Evolutionary conservation across 768 basidiomycete genomes (phyloP), one percentile per base, ranked within the genome.

Genomic region (Ramaria sp.): DNA sequence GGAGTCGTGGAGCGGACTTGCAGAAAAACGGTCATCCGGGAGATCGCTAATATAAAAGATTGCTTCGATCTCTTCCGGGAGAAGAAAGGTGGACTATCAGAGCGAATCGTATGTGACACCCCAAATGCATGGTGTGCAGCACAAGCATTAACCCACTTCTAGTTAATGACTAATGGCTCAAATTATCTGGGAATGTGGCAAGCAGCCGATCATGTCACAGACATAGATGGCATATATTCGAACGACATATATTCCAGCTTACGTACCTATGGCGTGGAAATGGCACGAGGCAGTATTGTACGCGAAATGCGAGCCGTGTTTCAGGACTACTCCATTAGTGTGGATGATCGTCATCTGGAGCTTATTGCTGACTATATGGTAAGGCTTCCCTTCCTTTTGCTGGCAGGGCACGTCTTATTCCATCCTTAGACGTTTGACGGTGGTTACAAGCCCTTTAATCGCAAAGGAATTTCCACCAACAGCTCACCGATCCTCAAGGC

Each of bases 361-460:
- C 77, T 99, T 61, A 96, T 99, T 68, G 96, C 96, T 13, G 96
- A 99, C 70, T 99, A 98, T 69, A 99, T 99, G 96, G 95, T 95
- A 65, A 63, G 86, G 33, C 48, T 50, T 47, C 42, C 19, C 34
- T 50, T 38, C 31, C 33, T 1, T 10, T 51, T 62, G 30, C 55
- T 51, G 15, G 33, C 34, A 49, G 37, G n/a, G 39, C 39, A 10
- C 61, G 30, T 27, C 11, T 38, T 37, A 20, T 51, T 57, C 53
- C 17, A 20, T 22, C 54, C 20, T 20, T 31, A 42, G 95, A 98
- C 96, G 0, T 97, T 92, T 68, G 94, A 97, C 55, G 96, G 96
- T 31, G 92, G 88, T 30, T 99, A 94, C 76, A 95, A 91, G 71
- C 92, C 96, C 1, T 99, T 98, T 75, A 99, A 97, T 71, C 86